Evolutionary conservation across 2,329 filamentous ascomycete genomes (phyloP).

Genomic region (Trichoderma koningiopsis): DNA sequence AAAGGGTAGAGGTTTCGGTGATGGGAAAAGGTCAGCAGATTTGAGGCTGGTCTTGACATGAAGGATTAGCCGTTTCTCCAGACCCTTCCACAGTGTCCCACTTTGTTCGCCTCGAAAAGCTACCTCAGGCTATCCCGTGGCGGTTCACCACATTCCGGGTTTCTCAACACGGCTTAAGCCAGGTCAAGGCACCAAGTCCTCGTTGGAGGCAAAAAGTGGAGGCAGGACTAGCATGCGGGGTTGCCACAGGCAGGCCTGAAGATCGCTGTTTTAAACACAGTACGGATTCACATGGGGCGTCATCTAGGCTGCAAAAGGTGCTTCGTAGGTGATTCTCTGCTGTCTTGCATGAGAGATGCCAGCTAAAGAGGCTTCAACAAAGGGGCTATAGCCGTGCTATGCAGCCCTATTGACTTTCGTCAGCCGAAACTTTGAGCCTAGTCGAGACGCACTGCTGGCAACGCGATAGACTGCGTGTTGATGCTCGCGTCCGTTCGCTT

Average conservation of each 20-base stretch:
- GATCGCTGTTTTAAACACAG: constrained; percentile 14
- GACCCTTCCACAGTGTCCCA: constrained; percentile 21
- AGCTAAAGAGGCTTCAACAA: background rate
- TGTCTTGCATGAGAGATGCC: background rate
- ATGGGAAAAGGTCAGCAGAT: constrained; percentile 23
- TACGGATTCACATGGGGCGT: background rate
- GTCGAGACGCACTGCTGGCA: background rate
- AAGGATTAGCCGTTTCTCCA: constrained; percentile 12
- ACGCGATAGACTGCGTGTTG: background rate
- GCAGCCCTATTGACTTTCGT: background rate
- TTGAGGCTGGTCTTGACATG: constrained; percentile 12
- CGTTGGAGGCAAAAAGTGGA: constrained; percentile 21
- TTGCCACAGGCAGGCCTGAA: constrained; percentile 19
- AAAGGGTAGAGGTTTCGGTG: background rate
- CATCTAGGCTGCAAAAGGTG: background rate
- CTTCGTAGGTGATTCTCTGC: background rate
- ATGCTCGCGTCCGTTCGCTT: too few relatives aligned
- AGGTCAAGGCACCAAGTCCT: constrained; percentile 18
- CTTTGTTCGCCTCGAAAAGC: constrained; percentile 14
- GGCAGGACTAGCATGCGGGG: constrained; percentile 13
- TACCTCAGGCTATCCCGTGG: constrained; percentile 21
- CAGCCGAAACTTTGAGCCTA: background rate
- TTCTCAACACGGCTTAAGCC: constrained; percentile 4
- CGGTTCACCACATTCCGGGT: constrained; percentile 16
- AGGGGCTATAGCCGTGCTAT: background rate